Evolutionary conservation across 805 yeast genomes (phyloP).

Genomic region (Wickerhamomyces ciferrii): DNA sequence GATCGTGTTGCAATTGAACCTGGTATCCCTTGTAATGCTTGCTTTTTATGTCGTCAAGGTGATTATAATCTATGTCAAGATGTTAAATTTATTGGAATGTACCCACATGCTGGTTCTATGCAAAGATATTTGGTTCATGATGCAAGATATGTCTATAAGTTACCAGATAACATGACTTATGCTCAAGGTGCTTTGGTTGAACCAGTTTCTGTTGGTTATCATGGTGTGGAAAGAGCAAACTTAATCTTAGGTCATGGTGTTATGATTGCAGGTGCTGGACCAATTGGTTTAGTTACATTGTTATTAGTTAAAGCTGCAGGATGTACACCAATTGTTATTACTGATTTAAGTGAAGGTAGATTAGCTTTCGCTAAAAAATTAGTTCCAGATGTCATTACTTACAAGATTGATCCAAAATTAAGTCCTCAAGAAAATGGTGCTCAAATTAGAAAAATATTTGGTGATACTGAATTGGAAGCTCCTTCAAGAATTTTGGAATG

Average conservation of each 20-base stretch:
- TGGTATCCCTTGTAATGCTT: constrained; percentile 43
- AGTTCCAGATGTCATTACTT: constrained; percentile 40
- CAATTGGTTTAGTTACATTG: constrained; percentile 46
- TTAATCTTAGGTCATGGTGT: constrained; percentile 44
- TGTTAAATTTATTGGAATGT: constrained; percentile 32
- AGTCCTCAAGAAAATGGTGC: constrained; percentile 29
- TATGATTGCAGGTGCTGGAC: constrained; percentile 50
- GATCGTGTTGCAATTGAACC: constrained; percentile 50
- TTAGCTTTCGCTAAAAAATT: constrained; percentile 40
- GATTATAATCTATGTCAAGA: constrained; percentile 35
- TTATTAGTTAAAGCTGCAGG: constrained; percentile 47
- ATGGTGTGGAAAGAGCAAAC: constrained; percentile 44
- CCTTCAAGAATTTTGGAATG: constrained; percentile 43
- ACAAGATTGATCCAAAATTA: constrained; percentile 27
- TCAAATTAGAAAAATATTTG: constrained; percentile 27
- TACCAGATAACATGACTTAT: constrained; percentile 36
- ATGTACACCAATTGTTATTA: constrained; percentile 45
- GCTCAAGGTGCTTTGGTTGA: constrained; percentile 53
- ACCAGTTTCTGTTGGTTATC: constrained; percentile 49
- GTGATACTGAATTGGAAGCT: constrained; percentile 22
- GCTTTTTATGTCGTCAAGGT: constrained; percentile 33
- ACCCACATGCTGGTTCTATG: constrained; percentile 34
- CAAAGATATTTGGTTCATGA: constrained; percentile 29
- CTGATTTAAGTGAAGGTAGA: constrained; percentile 40
- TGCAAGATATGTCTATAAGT: constrained; percentile 24